A percentile compares a stretch with the other conserved stretches of the same genome.
These are phyloP conservation scores for Gossypium gossypioides DNA, from an alignment of 441 rosid genomes.

Conservation along the genomic window DNA sequence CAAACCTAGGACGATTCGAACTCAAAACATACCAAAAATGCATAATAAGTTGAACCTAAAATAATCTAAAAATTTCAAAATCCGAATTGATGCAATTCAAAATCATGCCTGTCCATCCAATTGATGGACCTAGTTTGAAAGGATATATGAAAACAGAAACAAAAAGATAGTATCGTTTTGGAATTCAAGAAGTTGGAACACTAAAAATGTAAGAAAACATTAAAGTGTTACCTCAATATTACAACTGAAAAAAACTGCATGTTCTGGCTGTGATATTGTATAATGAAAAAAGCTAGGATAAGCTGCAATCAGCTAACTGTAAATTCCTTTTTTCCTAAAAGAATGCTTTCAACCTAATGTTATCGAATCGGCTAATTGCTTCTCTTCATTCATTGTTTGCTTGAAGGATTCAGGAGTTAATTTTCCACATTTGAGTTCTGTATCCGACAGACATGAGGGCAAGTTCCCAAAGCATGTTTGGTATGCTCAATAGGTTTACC, in stretches of 20 bases:
- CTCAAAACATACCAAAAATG: too few species aligned
- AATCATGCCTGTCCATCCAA: too few species aligned
- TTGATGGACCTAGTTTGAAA: too few species aligned
- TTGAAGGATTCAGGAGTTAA: constrained; percentile 16
- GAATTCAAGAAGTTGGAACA: neutral
- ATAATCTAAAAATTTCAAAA: too few species aligned
- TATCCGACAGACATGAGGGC: constrained; percentile 77
- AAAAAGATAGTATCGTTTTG: too few species aligned
- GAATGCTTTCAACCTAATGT: neutral
- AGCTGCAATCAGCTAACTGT: neutral
- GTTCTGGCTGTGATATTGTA: neutral
- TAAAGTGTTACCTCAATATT: neutral
- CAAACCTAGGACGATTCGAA: too few species aligned
- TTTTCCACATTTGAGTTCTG: constrained; percentile 68
- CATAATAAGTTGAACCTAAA: too few species aligned
- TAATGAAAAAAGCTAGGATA: neutral
- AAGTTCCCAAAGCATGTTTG: constrained; percentile 91
- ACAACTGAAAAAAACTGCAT: neutral
- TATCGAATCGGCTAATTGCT: neutral
- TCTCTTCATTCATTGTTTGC: neutral
- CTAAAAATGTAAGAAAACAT: neutral
- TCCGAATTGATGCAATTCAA: too few species aligned
- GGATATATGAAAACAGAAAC: too few species aligned
- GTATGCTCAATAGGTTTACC: constrained; percentile 75
- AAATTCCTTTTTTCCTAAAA: neutral